Evolutionary conservation across 176 grass and related monocot species (phyloP).

Genomic region (Juncus effusus): DNA sequence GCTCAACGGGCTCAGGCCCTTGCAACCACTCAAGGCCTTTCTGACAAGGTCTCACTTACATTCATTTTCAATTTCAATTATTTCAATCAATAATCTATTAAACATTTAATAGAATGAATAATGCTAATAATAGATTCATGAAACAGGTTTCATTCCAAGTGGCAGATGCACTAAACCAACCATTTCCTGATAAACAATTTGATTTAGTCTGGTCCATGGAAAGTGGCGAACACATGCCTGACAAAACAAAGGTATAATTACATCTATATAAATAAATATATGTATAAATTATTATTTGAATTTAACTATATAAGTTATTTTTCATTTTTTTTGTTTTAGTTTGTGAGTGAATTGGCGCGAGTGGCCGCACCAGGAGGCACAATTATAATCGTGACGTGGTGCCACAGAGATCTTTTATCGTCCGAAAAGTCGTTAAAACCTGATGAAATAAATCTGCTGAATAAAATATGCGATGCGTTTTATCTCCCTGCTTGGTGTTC

Average conservation of each 20-base stretch:
- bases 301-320: background rate
- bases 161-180: constrained; percentile 86
- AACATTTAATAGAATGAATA: background rate
- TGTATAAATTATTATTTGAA: too few species aligned
- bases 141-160: constrained; percentile 80
- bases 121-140: background rate
- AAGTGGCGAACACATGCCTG: constrained; percentile 94
- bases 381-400: constrained; percentile 95
- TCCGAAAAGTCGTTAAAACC: constrained; percentile 62
- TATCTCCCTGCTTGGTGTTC: constrained; percentile 97
- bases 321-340: constrained; percentile 26
- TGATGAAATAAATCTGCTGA: constrained; percentile 76
- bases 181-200: constrained; percentile 79
- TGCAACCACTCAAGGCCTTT: constrained; percentile 43
- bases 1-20: constrained; percentile 72
- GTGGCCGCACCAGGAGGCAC: constrained; percentile 72
- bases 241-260: constrained; percentile 65
- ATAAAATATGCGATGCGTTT: constrained; percentile 76
- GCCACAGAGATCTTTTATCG: constrained; percentile 64
- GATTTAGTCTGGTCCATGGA: constrained; percentile 99
- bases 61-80: background rate
- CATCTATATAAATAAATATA: background rate
- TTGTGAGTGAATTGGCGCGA: constrained; percentile 68
- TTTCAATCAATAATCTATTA: too few species aligned
- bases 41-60: constrained; percentile 50